Evolutionary conservation across 2,329 filamentous ascomycete species (phyloP).

Genomic region (Epichloe gansuensis): DNA sequence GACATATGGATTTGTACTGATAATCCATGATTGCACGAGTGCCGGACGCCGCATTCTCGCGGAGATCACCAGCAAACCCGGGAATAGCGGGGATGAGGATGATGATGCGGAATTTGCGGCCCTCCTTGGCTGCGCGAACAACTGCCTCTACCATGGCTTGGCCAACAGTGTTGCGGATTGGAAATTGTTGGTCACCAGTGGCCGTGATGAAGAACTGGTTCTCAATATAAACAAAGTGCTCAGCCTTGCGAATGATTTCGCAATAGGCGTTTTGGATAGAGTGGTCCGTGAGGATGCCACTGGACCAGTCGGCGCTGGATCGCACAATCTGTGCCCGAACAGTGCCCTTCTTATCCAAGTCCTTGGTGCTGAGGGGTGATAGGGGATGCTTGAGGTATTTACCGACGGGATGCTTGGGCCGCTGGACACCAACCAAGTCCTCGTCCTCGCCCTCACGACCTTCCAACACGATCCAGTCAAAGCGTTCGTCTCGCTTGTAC

Average conservation of each 20-base stretch:
- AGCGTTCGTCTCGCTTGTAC: slow-evolving; percentile 77
- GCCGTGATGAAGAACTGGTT: slow-evolving; percentile 98
- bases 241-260: slow-evolving; percentile 71
- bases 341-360: slow-evolving; percentile 52
- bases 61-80: slow-evolving; percentile 83
- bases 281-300: slow-evolving; percentile 71
- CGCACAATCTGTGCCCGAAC: slow-evolving; percentile 77
- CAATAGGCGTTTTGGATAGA: slow-evolving; percentile 80
- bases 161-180: slow-evolving; percentile 80
- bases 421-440: slow-evolving; percentile 75
- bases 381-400: slow-evolving; percentile 75
- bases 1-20: slow-evolving; percentile 90
- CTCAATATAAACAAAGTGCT: slow-evolving; percentile 95
- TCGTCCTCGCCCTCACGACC: slow-evolving; percentile 68
- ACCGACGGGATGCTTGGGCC: slow-evolving; percentile 79
- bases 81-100: slow-evolving; percentile 83
- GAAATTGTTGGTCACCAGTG: slow-evolving; percentile 74
- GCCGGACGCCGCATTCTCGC: slow-evolving; percentile 69
- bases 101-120: slow-evolving; percentile 81
- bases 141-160: slow-evolving; percentile 83
- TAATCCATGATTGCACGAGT: slow-evolving; percentile 97
- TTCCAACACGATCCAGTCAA: slow-evolving; percentile 74
- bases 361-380: slow-evolving; percentile 54
- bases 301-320: slow-evolving; percentile 87
- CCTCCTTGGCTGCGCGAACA: slow-evolving; percentile 66